Evolutionary conservation across 768 basidiomycete genomes (phyloP).

Genomic region (Russula brevipes): DNA sequence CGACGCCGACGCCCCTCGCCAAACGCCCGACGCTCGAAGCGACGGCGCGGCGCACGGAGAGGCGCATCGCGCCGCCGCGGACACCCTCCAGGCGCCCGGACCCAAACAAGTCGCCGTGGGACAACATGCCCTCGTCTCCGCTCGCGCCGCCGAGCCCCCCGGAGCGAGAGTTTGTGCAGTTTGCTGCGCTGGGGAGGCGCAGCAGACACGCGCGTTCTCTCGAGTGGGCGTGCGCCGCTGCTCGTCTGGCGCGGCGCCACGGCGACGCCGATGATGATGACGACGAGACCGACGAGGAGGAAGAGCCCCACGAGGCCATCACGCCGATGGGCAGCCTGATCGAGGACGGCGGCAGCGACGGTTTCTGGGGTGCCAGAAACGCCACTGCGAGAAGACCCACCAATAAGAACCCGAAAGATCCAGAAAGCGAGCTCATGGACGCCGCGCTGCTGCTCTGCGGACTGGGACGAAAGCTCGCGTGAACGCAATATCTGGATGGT

Average conservation of each 20-base stretch:
- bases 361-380: constrained; percentile 5
- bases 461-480: constrained; percentile 32
- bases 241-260: constrained; percentile 34
- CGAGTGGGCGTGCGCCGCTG: constrained; percentile 39
- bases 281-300: constrained; percentile 55
- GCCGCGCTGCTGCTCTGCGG: constrained; percentile 18
- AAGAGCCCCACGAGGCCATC: constrained; percentile 59
- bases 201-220: constrained; percentile 28
- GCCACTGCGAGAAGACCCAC: neutral
- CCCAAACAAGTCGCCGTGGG: constrained; percentile 25
- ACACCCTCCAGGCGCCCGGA: constrained; percentile 25
- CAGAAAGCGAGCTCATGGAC: constrained; percentile 17
- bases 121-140: constrained; percentile 23
- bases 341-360: neutral
- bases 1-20: constrained; percentile 7
- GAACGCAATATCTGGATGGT: constrained; percentile 35
- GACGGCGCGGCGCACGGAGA: constrained; percentile 34
- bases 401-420: neutral
- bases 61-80: constrained; percentile 26
- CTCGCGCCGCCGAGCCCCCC: constrained; percentile 24
- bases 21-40: constrained; percentile 32
- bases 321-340: constrained; percentile 44
- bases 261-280: constrained; percentile 30
- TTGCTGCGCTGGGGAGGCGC: constrained; percentile 26
- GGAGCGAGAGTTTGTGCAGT: constrained; percentile 31